Conservation (phyloP, 2,329 filamentous ascomycete species). For the Xylariaceae sp. region DNA sequence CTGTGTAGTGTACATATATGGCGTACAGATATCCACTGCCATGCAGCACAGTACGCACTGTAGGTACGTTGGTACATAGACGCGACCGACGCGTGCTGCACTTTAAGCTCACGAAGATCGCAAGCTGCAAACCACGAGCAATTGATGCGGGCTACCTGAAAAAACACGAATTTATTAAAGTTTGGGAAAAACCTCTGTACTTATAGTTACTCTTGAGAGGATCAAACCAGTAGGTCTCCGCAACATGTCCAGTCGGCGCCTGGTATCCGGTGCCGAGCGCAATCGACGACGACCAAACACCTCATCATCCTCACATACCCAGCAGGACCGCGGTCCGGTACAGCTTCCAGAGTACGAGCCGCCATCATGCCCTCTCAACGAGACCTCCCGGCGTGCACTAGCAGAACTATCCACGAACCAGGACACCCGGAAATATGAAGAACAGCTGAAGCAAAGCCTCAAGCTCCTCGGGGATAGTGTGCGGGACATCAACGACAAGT, state of each 20-base stretch:
- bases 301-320: conserved; percentile 7
- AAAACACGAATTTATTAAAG: not conserved
- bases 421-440: conserved; percentile 46
- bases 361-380: conserved; percentile 49
- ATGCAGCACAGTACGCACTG: not conserved
- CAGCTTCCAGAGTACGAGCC: conserved; percentile 55
- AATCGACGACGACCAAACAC: conserved; percentile 14
- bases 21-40: too few relatives aligned
- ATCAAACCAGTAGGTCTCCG: too few relatives aligned
- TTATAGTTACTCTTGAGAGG: too few relatives aligned
- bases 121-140: not conserved
- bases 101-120: not conserved
- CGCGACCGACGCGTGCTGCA: not conserved
- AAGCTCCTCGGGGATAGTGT: conserved; percentile 49
- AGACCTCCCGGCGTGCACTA: conserved; percentile 43
- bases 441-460: conserved; percentile 50
- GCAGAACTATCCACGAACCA: conserved; percentile 47
- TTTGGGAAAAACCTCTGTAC: too few relatives aligned
- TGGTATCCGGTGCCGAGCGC: conserved; percentile 23
- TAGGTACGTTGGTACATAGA: too few relatives aligned
- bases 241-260: conserved; percentile 28
- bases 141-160: not conserved
- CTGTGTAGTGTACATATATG: too few relatives aligned
- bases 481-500: conserved; percentile 52
- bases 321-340: conserved; percentile 19